Conservation (phyloP, 2,329 filamentous ascomycete species). For the Aspergillus caelatus region DNA sequence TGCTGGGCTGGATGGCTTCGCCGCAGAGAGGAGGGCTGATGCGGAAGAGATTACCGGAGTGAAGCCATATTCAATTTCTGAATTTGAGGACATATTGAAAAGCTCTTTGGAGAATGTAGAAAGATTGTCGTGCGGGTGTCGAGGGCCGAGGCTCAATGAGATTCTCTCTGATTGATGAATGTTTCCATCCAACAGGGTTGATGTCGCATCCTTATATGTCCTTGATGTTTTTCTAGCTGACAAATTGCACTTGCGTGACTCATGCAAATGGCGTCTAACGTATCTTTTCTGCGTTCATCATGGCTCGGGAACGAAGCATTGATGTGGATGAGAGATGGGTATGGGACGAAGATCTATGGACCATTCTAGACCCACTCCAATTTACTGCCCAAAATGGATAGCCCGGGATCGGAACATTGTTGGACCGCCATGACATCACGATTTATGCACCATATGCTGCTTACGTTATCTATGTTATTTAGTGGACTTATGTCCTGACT, state of each 20-base stretch:
- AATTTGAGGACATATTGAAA: slow-evolving; percentile 14
- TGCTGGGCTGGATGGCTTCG: slow-evolving; percentile 20
- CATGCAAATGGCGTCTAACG: no score
- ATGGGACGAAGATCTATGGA: neutral
- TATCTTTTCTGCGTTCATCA: no score
- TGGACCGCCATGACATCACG: neutral
- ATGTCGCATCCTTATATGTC: neutral
- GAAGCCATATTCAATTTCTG: slow-evolving; percentile 36
- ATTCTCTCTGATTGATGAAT: neutral
- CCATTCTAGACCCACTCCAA: neutral
- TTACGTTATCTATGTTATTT: neutral
- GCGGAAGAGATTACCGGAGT: slow-evolving; percentile 40
- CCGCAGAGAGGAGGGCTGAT: slow-evolving; percentile 21
- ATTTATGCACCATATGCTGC: no score
- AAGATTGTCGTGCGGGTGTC: neutral
- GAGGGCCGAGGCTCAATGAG: neutral
- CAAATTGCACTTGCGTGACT: neutral
- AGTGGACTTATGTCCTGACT: neutral
- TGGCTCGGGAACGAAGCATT: neutral
- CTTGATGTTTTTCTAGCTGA: neutral
- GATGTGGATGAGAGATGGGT: neutral
- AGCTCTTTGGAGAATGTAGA: neutral
- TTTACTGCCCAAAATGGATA: neutral
- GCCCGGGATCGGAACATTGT: neutral
- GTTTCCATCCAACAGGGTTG: no score